Conservation (phyloP, 371 early-diverging fungal species). For the Mortierella sp. region DNA sequence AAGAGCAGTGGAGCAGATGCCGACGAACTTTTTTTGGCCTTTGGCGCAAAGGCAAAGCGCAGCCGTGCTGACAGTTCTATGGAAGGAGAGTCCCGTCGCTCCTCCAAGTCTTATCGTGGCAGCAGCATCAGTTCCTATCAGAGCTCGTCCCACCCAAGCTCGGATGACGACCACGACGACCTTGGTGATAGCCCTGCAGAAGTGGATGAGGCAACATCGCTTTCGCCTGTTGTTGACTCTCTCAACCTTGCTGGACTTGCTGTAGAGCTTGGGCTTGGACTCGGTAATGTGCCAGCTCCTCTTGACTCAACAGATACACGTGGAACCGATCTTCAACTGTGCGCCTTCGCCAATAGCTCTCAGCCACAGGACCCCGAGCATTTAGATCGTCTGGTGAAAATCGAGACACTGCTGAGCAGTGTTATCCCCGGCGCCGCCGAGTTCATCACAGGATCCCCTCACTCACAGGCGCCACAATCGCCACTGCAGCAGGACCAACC, state of each 20-base stretch:
- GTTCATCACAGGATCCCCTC: slow-evolving; percentile 26
- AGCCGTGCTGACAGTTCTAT: slow-evolving; percentile 12
- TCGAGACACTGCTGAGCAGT: slow-evolving; percentile 31
- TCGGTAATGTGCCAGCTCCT: not conserved
- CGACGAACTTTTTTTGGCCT: slow-evolving; percentile 1
- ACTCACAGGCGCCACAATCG: not conserved
- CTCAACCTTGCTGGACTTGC: slow-evolving; percentile 25
- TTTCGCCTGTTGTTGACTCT: slow-evolving; percentile 18
- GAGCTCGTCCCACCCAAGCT: slow-evolving; percentile 24
- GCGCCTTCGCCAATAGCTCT: not conserved
- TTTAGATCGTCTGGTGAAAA: slow-evolving; percentile 35
- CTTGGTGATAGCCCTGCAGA: not conserved
- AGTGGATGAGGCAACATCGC: slow-evolving; percentile 5
- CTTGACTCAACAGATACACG: slow-evolving; percentile 1
- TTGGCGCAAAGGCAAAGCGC: slow-evolving; percentile 28
- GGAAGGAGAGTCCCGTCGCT: slow-evolving; percentile 25
- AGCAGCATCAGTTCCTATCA: slow-evolving; percentile 34
- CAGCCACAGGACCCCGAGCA: slow-evolving; percentile 35
- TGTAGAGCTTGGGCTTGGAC: slow-evolving; percentile 8
- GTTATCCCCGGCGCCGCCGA: slow-evolving; percentile 49
- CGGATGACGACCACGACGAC: slow-evolving; percentile 15
- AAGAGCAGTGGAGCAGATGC: not conserved
- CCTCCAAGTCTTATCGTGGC: slow-evolving; percentile 34
- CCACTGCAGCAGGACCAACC: slow-evolving; percentile 16
- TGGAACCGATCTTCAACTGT: not conserved